Evolutionary conservation across 164 flowering plant species (phyloP), one percentile per base, ranked within the genome.

Genomic region (Tetrastigma voinierianum): DNA sequence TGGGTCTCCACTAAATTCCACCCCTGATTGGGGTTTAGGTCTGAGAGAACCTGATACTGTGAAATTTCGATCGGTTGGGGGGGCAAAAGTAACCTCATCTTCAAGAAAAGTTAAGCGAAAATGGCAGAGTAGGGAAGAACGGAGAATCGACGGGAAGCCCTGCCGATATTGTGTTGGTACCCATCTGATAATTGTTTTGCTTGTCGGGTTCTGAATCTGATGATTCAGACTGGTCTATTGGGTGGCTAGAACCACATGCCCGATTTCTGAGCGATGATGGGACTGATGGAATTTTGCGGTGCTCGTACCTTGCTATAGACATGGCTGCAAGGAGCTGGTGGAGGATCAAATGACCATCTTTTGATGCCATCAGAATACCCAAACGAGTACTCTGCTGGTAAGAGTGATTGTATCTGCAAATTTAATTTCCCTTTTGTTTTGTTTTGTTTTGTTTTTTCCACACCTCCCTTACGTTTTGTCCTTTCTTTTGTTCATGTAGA

Each of bases 211-310:
- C 80, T 45, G 86, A 83, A 69, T 76, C 86, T 7, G 84, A 83
- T 59, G 82, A 75, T 32, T 77, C 84, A 1, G 84, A 83, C 60
- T 81, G 83, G 84, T 83, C 87, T 1, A 67, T 81, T 57, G 84
- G 87, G 67, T 83, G 87, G 87, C 58, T 68, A 53, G 87, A 84
- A 66, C 87, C 85, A 13, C 85, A 82, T 51, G 87, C 77, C 82
- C 46, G 79, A 70, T 54, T 81, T 83, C 73, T 21, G 65, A 70
- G 71, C 46, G 83, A 80, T 54, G 78, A 81, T 66, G 84, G 78
- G 20, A 46, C 53, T 5, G 82, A 80, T 49, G 67, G 64, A 60
- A 76, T 51, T 76, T 81, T 65, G 87, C 83, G 0, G 87, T 81
- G 25, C 71, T 81, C 49, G 83, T 83, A 58, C 87, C 83, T 45